These are phyloP conservation scores for Candida alai DNA, from an alignment of 805 yeast species.

Conservation along the genomic window DNA sequence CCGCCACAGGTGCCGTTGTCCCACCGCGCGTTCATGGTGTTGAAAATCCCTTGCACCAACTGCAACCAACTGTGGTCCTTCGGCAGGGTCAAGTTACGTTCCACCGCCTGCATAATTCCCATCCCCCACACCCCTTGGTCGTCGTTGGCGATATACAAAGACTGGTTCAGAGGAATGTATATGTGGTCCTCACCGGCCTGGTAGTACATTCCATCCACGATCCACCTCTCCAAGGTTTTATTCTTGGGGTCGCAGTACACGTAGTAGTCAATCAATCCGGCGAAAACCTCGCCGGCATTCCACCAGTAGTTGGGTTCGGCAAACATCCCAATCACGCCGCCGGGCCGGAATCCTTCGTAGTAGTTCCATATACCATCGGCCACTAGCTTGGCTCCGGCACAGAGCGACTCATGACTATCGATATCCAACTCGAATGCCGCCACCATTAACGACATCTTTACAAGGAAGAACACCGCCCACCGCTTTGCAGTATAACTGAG, in stretches of 20 bases:
- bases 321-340: constrained; percentile 48
- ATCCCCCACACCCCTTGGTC: constrained; percentile 52
- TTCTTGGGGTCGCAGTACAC: constrained; percentile 35
- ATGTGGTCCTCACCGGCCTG: constrained; percentile 41
- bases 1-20: constrained; percentile 72
- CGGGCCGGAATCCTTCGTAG: constrained; percentile 37
- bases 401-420: constrained; percentile 33
- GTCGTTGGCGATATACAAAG: constrained; percentile 47
- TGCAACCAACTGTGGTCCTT: constrained; percentile 82
- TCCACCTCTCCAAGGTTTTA: constrained; percentile 22
- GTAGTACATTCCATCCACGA: constrained; percentile 38
- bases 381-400: constrained; percentile 35
- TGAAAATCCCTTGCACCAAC: constrained; percentile 83
- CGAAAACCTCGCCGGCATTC: constrained; percentile 51
- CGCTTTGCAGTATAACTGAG: no score
- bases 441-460: not conserved
- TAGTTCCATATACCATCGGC: constrained; percentile 43
- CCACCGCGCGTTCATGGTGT: constrained; percentile 91
- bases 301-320: constrained; percentile 48
- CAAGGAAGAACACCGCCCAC: no score
- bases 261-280: constrained; percentile 41
- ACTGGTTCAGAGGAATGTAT: constrained; percentile 44
- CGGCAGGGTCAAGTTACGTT: constrained; percentile 39
- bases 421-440: constrained; percentile 29
- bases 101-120: constrained; percentile 45